phyloP scores from a whole-genome alignment of 208 protist species.

The Trypanosoma vivax region DNA sequence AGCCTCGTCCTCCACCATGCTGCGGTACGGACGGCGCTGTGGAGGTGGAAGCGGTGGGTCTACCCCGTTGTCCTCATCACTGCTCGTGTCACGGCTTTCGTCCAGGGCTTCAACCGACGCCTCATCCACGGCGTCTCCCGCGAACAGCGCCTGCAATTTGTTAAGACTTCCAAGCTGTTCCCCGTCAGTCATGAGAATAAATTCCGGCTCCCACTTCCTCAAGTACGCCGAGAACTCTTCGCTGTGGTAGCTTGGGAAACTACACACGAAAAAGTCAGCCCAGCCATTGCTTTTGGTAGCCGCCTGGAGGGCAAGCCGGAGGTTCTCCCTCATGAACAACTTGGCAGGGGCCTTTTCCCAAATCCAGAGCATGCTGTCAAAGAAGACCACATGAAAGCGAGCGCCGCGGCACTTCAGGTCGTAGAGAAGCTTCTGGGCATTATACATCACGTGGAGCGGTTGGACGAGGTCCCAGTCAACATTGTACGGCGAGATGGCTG shows the following conservation, averaged over 20 bases:
- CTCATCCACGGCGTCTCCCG: slow-evolving; percentile 5
- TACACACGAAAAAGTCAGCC: slow-evolving; percentile 35
- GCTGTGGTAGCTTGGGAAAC: slow-evolving; percentile 66
- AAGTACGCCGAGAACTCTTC: slow-evolving; percentile 57
- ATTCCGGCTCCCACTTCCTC: slow-evolving; percentile 69
- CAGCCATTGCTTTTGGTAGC: slow-evolving; percentile 31
- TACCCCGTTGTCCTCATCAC: slow-evolving; percentile 8
- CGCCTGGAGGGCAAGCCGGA: slow-evolving; percentile 38
- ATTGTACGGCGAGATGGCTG: slow-evolving; percentile 56
- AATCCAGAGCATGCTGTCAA: slow-evolving; percentile 61
- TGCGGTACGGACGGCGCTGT: slow-evolving; percentile 43
- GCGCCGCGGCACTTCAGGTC: slow-evolving; percentile 63
- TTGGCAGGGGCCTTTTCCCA: slow-evolving; percentile 74
- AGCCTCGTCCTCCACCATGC: slow-evolving; percentile 62
- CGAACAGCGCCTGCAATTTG: slow-evolving; percentile 46
- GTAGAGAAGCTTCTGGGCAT: slow-evolving; percentile 72
- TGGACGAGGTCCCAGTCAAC: slow-evolving; percentile 88
- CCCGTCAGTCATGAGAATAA: slow-evolving; percentile 82
- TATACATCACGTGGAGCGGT: slow-evolving; percentile 81
- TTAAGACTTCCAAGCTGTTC: slow-evolving; percentile 70
- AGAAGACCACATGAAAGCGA: slow-evolving; percentile 84
- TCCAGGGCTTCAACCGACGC: not conserved
- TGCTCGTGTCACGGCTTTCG: slow-evolving; percentile 3
- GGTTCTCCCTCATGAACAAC: slow-evolving; percentile 72
- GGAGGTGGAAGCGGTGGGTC: too few species aligned